Conservation (phyloP, 352 stramenopile species). For the Peronospora farinosa region DNA sequence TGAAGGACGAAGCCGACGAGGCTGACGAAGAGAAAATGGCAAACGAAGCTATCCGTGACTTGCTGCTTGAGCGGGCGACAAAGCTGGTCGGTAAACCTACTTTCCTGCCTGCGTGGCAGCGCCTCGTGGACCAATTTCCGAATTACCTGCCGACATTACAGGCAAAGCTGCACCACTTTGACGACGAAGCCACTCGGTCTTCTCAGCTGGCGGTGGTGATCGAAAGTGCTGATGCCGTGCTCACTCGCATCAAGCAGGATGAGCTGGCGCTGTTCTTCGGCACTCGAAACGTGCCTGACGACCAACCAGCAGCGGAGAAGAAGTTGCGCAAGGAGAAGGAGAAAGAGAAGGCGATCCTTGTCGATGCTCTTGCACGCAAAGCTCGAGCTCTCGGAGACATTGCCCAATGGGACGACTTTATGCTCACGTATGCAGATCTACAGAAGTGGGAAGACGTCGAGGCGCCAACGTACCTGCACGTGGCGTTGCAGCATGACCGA, state of each 20-base stretch:
- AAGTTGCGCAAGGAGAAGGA: conserved; percentile 77
- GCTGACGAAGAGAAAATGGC: conserved; percentile 57
- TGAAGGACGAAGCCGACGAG: conserved; percentile 62
- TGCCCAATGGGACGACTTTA: conserved; percentile 50
- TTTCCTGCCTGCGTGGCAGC: conserved; percentile 49
- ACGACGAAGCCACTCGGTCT: conserved; percentile 47
- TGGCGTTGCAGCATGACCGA: conserved; percentile 54
- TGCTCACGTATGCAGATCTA: conserved; percentile 39
- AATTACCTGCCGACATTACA: conserved; percentile 57
- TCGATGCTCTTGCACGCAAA: conserved; percentile 61
- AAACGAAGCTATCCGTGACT: conserved; percentile 65
- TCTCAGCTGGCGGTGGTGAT: conserved; percentile 46
- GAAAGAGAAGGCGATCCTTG: conserved; percentile 56
- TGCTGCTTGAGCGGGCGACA: conserved; percentile 56
- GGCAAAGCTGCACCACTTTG: conserved; percentile 65
- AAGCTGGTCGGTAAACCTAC: conserved; percentile 66
- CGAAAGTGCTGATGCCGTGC: conserved; percentile 45
- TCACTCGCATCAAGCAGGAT: conserved; percentile 54
- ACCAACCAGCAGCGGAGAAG: conserved; percentile 46
- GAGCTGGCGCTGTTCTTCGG: conserved; percentile 72
- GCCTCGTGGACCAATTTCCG: conserved; percentile 48
- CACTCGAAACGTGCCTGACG: conserved; percentile 46
- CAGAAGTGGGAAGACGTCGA: conserved; percentile 79
- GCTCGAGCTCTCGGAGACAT: conserved; percentile 62
- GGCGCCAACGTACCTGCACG: conserved; percentile 42